A percentile compares a stretch with the other conserved stretches of the same genome.
phyloP scores from a whole-genome alignment of 352 stramenopile species.

The Globisporangium irregulare region DNA sequence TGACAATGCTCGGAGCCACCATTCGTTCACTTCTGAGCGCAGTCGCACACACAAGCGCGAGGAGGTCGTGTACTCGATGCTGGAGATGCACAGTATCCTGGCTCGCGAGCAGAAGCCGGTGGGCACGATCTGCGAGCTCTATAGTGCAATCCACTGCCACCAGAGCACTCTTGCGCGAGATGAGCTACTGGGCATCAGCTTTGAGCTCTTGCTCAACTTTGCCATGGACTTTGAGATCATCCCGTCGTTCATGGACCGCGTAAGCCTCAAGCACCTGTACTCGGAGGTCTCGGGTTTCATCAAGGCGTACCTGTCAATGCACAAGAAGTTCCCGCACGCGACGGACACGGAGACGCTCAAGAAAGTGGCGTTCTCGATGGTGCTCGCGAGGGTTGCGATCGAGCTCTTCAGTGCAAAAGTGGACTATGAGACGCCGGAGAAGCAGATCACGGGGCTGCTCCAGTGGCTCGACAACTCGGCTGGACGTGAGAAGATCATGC shows the following conservation, averaged over 20 bases:
- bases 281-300: slow-evolving; percentile 52
- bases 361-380: slow-evolving; percentile 66
- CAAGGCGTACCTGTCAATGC: slow-evolving; percentile 56
- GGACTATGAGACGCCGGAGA: slow-evolving; percentile 70
- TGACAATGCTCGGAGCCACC: slow-evolving; percentile 9
- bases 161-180: slow-evolving; percentile 25
- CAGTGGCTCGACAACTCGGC: slow-evolving; percentile 78
- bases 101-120: slow-evolving; percentile 66
- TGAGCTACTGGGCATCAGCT: slow-evolving; percentile 57
- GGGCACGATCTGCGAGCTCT: slow-evolving; percentile 71
- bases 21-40: slow-evolving; percentile 6
- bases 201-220: slow-evolving; percentile 64
- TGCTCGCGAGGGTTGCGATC: slow-evolving; percentile 62
- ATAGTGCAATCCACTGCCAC: slow-evolving; percentile 40
- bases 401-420: slow-evolving; percentile 60
- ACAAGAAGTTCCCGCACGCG: slow-evolving; percentile 53
- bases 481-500: slow-evolving; percentile 65
- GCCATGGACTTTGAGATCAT: slow-evolving; percentile 82
- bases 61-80: slow-evolving; percentile 69
- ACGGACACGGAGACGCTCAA: slow-evolving; percentile 65
- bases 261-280: slow-evolving; percentile 72
- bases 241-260: slow-evolving; percentile 73
- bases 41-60: slow-evolving; percentile 38
- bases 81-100: slow-evolving; percentile 70
- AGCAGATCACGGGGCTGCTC: slow-evolving; percentile 63